These are phyloP conservation scores for Capsicum rhomboideum DNA, from an alignment of 257 asterid species.

Conservation along the genomic window DNA sequence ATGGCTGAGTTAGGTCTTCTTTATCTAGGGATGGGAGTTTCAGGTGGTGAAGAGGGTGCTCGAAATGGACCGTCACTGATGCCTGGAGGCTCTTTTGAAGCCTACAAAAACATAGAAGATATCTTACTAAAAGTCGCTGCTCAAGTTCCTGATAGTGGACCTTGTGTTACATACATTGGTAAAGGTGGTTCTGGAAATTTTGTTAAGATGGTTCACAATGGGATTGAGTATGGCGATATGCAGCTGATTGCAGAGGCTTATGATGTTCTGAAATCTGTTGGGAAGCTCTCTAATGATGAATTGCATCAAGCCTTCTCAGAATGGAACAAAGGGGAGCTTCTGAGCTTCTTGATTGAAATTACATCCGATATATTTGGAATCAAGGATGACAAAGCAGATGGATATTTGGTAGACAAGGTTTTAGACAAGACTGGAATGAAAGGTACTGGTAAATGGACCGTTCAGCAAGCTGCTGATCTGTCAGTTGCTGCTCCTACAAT, in stretches of 20 bases:
- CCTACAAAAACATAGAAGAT: slow-evolving; percentile 77
- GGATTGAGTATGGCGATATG: slow-evolving; percentile 97
- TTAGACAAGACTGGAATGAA: slow-evolving; percentile 97
- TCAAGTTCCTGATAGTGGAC: slow-evolving; percentile 93
- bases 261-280: slow-evolving; percentile 84
- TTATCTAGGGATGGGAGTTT: slow-evolving; percentile 98
- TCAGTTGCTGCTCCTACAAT: slow-evolving; percentile 95
- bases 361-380: slow-evolving; percentile 89
- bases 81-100: slow-evolving; percentile 94
- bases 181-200: slow-evolving; percentile 90
- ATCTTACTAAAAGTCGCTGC: slow-evolving; percentile 88
- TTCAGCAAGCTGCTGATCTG: slow-evolving; percentile 95
- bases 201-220: slow-evolving; percentile 94
- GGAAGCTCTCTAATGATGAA: slow-evolving; percentile 81
- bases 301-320: slow-evolving; percentile 59
- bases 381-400: slow-evolving; percentile 87
- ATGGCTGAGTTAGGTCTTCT: slow-evolving; percentile 61
- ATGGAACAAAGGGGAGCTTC: slow-evolving; percentile 96
- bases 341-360: slow-evolving; percentile 89
- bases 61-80: slow-evolving; percentile 88
- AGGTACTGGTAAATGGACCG: slow-evolving; percentile 98
- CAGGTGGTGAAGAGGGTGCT: slow-evolving; percentile 99
- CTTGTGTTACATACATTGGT: slow-evolving; percentile 91
- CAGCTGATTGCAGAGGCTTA: slow-evolving; percentile 93
- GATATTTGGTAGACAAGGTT: slow-evolving; percentile 84